Evolutionary conservation across 805 yeast species (phyloP), one percentile per base, ranked within the genome.

Genomic region (Danielia reshetovae): DNA sequence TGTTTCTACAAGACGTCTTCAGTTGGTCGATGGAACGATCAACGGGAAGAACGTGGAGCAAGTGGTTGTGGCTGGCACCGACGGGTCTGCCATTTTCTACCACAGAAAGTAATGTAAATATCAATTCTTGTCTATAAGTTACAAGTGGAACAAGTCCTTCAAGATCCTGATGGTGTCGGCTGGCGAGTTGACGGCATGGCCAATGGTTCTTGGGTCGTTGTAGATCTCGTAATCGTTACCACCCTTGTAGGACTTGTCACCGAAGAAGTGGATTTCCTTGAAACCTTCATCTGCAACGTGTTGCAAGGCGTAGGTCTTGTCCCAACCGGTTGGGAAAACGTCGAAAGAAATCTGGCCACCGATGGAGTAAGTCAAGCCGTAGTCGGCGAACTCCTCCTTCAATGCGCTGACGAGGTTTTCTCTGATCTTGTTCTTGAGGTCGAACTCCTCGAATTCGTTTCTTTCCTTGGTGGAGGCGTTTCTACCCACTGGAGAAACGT

Each of bases 321-420:
- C 99, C 99, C 99, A 93, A 59, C 99, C 98, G 46, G 96, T 86
- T 72, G 99, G 99, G 90, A 93, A 93, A 46, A 93, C 97, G 58
- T 93, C 99, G 56, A 93, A 93, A 23, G 97, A 90, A 63, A 93
- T 93, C 76, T 93, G 97, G 53, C 99, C 99, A 65, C 99, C 99
- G 48, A 93, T 93, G 40, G 98, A 93, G 77, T 84, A 93, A 49
- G 97, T 90, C 59, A 93, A 76, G 37, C 82, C 84, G 55, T 72
- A 72, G 65, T 89, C 90, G 38, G 90, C 65, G 75, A 93, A 93
- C 56, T 80, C 77, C 59, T 77, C 76, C 68, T 76, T 85, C 59
- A 93, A 75, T 34, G 95, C 96, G 35, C 67, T 70, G 45, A 93
- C 97, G 74, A 93, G 74, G 42, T 72, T 78, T 54, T 76, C 79